Percentiles rank a stretch among this genome's conserved stretches.
These are phyloP conservation scores for Ophiostoma populinum DNA, from an alignment of 2,329 filamentous ascomycete genomes.

Conservation along the genomic window DNA sequence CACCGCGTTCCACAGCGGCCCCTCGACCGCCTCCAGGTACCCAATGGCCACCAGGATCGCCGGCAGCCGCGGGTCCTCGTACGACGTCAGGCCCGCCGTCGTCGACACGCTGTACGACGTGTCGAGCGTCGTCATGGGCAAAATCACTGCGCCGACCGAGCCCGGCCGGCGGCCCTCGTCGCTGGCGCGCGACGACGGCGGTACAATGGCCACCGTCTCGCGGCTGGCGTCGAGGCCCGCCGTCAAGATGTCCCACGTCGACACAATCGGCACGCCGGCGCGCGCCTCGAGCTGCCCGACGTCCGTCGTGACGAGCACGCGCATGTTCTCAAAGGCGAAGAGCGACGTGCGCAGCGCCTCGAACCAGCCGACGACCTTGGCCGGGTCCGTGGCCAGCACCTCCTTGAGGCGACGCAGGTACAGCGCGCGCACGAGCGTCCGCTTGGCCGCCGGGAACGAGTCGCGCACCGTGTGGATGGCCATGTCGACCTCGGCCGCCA, in stretches of 20 bases:
- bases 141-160: conserved; percentile 53
- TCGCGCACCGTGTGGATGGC: conserved; percentile 68
- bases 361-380: conserved; percentile 59
- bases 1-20: conserved; percentile 83
- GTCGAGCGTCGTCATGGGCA: conserved; percentile 85
- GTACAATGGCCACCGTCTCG: conserved; percentile 51
- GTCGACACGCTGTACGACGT: conserved; percentile 75
- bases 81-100: conserved; percentile 55
- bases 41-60: conserved; percentile 75
- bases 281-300: conserved; percentile 56
- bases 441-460: conserved; percentile 59
- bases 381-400: conserved; percentile 59
- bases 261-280: conserved; percentile 25
- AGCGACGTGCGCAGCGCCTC: conserved; percentile 58
- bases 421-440: conserved; percentile 68
- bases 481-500: conserved; percentile 48
- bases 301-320: conserved; percentile 70
- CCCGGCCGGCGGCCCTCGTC: conserved; percentile 60
- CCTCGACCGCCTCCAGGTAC: conserved; percentile 86
- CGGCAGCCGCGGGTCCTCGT: conserved; percentile 60
- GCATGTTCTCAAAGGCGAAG: conserved; percentile 72
- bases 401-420: conserved; percentile 77
- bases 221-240: conserved; percentile 26
- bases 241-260: conserved; percentile 56
- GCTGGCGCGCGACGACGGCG: conserved; percentile 54